A percentile compares a stretch with the other conserved stretches of the same genome.
phyloP scores from a whole-genome alignment of 2,329 filamentous ascomycete species.

The Paraphoma chrysanthemicola region DNA sequence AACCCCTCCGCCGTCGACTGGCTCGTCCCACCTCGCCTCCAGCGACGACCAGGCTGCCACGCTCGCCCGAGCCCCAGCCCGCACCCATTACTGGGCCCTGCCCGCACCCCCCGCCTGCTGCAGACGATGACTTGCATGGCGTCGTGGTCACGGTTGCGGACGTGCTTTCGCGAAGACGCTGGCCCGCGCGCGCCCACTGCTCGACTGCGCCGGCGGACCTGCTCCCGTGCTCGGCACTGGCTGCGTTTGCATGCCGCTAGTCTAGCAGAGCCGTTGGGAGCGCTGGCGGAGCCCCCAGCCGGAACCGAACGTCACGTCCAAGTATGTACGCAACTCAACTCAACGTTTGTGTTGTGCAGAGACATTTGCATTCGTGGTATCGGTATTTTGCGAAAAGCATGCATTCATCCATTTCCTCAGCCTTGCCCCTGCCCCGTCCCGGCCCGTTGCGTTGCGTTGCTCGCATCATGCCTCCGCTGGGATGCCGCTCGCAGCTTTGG shows the following conservation, averaged over 20 bases:
- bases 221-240: neutral
- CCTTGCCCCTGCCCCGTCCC: too few relatives aligned
- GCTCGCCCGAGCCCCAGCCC: constrained; percentile 9
- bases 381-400: neutral
- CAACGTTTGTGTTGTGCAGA: neutral
- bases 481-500: constrained; percentile 50
- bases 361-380: neutral
- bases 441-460: too few relatives aligned
- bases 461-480: constrained; percentile 23
- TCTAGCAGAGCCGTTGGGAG: neutral
- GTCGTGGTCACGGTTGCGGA: neutral
- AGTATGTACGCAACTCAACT: neutral
- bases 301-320: neutral
- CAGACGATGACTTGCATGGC: constrained; percentile 22
- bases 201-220: too few relatives aligned
- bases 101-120: neutral
- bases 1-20: constrained; percentile 27
- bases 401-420: neutral
- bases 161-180: constrained; percentile 4
- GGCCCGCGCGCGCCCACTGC: constrained; percentile 7
- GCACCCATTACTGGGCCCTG: neutral
- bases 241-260: neutral
- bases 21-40: constrained; percentile 35
- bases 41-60: constrained; percentile 34
- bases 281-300: too few relatives aligned